Evolutionary conservation across 208 protist species (phyloP), one percentile per base, ranked within the genome.

Genomic region (Novymonas esmeraldas): DNA sequence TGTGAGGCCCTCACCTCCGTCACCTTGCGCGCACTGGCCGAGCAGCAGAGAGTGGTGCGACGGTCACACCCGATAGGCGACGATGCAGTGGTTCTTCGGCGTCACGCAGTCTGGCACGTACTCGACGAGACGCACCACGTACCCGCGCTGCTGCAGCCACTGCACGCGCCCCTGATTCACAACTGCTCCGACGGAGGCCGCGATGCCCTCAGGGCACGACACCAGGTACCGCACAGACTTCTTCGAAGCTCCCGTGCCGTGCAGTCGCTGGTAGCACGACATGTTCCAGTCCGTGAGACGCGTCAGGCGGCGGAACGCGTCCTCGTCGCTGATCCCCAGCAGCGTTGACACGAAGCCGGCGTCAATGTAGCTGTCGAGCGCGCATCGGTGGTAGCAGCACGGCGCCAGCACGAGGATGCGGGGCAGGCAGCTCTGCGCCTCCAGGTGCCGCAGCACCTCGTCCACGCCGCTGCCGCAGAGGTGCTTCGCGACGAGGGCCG

Each of bases 381-480:
- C n/a, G 38, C 79, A 79, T 33, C 84, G 85, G 51, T 87, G 79
- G 44, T 89, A 93, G 56, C 87, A 93, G 63, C 90, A 95, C n/a
- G 89, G 89, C 16, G 80, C 82, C 9, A 95, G 72, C 14, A 93
- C 74, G 31, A 93, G 64, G 36, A 95, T 64, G 26, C 76, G 79
- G 6, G 87, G 89, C 45, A 89, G 73, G 58, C 68, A 81, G 34
- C 64, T 57, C 76, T 84, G 63, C 44, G 45, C 34, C 20, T 84
- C 75, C 41, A 92, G 70, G 51, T 86, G 80, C 11, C 48, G 64
- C 38, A 95, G 64, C 51, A 85, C 90, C 60, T 84, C 74, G 60
- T 93, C 89, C 38, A 93, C 79, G 57, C 80, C 80, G 34, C 80
- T 90, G 22, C 89, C 89, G 57, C 89, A 95, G 26, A 95, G 81